These are phyloP conservation scores for Neurospora tetraspora DNA, from an alignment of 495 filamentous ascomycete genomes.

Conservation along the genomic window DNA sequence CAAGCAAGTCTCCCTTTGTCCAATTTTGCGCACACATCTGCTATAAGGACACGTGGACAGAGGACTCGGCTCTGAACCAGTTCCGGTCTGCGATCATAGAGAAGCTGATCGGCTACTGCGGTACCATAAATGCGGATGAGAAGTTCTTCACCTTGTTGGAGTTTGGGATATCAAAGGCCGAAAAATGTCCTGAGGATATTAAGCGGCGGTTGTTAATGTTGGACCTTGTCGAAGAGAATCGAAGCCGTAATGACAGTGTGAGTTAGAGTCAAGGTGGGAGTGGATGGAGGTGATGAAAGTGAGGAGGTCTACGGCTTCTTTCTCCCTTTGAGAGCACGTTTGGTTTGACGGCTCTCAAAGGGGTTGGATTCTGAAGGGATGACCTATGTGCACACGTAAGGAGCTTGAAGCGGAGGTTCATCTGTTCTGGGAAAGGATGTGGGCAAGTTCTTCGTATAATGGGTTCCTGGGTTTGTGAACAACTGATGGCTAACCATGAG, in stretches of 20 bases:
- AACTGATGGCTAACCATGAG: neutral
- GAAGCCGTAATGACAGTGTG: neutral
- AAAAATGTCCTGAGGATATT: neutral
- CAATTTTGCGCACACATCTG: neutral
- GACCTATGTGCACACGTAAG: too few relatives aligned
- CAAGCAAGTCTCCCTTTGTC: neutral
- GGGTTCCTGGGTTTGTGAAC: neutral
- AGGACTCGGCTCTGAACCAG: neutral
- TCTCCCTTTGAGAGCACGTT: neutral
- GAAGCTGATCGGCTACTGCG: neutral
- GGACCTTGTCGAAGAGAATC: neutral
- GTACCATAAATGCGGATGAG: neutral
- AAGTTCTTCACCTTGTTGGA: neutral
- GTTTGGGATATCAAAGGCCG: neutral
- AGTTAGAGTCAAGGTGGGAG: neutral
- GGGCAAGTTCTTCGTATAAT: neutral
- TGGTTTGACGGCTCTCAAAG: neutral
- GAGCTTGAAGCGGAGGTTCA: too few relatives aligned
- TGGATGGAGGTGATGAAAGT: neutral
- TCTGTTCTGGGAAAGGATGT: neutral
- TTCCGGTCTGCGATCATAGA: neutral
- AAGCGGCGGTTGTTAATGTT: neutral
- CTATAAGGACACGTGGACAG: neutral
- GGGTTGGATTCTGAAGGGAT: neutral
- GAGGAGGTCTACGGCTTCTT: neutral